phyloP scores from a whole-genome alignment of 345 rosid species.

The Eucalyptus polybractea region DNA sequence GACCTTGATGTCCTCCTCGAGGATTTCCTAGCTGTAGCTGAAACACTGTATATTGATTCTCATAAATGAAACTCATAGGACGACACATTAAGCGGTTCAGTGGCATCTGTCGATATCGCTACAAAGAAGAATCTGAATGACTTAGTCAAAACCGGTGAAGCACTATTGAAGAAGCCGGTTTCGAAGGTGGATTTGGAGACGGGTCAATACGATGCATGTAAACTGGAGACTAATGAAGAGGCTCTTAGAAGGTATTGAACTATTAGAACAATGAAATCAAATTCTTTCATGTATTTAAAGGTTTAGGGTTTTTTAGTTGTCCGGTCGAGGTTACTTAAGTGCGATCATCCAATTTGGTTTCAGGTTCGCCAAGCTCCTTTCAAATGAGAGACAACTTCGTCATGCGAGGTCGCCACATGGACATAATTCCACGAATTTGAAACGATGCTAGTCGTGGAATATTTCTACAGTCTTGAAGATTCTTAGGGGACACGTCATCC shows the following conservation, averaged over 20 bases:
- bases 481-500: background rate
- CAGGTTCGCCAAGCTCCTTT: constrained; percentile 47
- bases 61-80: background rate
- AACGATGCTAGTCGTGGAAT: background rate
- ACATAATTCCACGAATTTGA: background rate
- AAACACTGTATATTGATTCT: background rate
- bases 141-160: constrained; percentile 7
- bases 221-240: constrained; percentile 12
- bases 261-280: background rate
- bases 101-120: constrained; percentile 7
- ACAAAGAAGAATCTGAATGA: constrained; percentile 8
- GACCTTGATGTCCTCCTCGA: background rate
- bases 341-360: background rate
- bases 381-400: constrained; percentile 43
- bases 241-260: constrained; percentile 11
- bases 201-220: constrained; percentile 2
- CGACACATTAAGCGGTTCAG: background rate
- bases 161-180: constrained; percentile 22
- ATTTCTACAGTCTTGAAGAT: background rate
- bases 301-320: background rate
- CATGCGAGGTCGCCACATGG: constrained; percentile 12
- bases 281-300: background rate
- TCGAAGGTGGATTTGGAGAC: constrained; percentile 14
- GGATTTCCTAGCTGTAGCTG: too few relatives aligned
- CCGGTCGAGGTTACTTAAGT: background rate